Base-by-base conservation (phyloP, 306 rosid genomes). In the Pueraria montana region DNA sequence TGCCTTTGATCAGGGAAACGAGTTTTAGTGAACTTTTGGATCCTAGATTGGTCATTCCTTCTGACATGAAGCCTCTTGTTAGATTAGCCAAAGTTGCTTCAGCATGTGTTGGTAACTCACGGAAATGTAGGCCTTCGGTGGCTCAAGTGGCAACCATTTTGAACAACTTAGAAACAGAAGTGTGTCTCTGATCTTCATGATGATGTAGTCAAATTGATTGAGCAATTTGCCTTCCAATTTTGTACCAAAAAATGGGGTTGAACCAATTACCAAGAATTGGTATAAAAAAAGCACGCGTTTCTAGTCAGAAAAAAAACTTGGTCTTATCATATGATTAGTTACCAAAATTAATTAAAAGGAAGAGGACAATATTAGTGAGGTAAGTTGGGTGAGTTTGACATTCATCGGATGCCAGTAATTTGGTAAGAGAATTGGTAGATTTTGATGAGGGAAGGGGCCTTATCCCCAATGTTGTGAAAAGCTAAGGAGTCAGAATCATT, bases 51-150 rank as follows among this genome's bases (percentile, higher is more conserved):
- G 90, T 82, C 7, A 67, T 81, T 83, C 94, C 94, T 72, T 69
- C 72, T 7, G 89, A 93, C 12, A 30, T 86, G 21, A 82, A 53
- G 13, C 88, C 89, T 42, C 61, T 93, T 55, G 81, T 86, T 70
- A 87, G 99, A 75, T 72, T 96, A 77, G 97, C 97, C 20, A 93
- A 96, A 85, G 98, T 92, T 70, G 97, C 99, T 77, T 88, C 84
- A 12, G 90, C 98, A 82, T 92, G 99, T 76, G 93, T 93, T 74
- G 91, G 90, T 18, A 96, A 96, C 75, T 82, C 93, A 48, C 77
- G 98, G 63, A 90, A 89, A 84, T 89, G 92, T 56, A 86, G 99
- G 86, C 99, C 99, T 82, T 80, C 87, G 0, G 85, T 91, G 38
- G 76, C 80, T 78, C 98, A 96, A 67, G 96, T 93, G 10, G 97